A percentile compares a stretch with the other conserved stretches of the same genome.
These are phyloP conservation scores for Sporothrix variecibatus DNA, from an alignment of 2,329 filamentous ascomycete genomes.

Conservation along the genomic window DNA sequence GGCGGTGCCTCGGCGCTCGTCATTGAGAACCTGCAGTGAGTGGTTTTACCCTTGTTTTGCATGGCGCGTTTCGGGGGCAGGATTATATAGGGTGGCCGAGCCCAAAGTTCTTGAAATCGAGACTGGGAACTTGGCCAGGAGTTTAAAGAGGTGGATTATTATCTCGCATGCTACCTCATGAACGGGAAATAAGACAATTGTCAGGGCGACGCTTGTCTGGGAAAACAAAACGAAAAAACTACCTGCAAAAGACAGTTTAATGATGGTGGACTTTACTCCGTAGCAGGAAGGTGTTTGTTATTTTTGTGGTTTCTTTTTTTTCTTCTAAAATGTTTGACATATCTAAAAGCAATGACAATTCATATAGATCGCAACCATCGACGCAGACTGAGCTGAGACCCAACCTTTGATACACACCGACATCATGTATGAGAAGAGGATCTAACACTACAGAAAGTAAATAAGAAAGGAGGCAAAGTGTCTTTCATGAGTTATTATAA, in stretches of 20 bases:
- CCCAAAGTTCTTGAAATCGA: neutral
- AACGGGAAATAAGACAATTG: neutral
- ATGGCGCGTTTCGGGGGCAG: neutral
- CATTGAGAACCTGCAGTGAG: constrained; percentile 70
- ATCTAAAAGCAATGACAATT: constrained; percentile 23
- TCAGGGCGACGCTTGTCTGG: neutral
- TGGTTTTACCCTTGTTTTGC: constrained; percentile 21
- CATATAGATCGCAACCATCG: constrained; percentile 24
- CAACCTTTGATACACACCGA: constrained; percentile 4
- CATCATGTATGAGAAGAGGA: neutral
- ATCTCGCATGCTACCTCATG: neutral
- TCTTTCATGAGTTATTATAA: neutral
- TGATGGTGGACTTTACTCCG: neutral
- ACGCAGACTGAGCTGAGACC: constrained; percentile 11
- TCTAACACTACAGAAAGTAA: neutral
- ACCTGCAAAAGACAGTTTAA: constrained; percentile 17
- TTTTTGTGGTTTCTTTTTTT: constrained; percentile 3
- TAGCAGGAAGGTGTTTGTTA: neutral
- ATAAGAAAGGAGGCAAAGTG: neutral
- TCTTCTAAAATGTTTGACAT: constrained; percentile 2
- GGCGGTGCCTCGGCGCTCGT: constrained; percentile 93
- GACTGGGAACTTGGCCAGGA: neutral
- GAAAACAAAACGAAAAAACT: neutral
- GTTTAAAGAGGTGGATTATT: constrained; percentile 2
- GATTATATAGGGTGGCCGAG: neutral